These are phyloP conservation scores for Phragmites australis DNA, from an alignment of 176 grass and related monocot genomes.

Conservation along the genomic window DNA sequence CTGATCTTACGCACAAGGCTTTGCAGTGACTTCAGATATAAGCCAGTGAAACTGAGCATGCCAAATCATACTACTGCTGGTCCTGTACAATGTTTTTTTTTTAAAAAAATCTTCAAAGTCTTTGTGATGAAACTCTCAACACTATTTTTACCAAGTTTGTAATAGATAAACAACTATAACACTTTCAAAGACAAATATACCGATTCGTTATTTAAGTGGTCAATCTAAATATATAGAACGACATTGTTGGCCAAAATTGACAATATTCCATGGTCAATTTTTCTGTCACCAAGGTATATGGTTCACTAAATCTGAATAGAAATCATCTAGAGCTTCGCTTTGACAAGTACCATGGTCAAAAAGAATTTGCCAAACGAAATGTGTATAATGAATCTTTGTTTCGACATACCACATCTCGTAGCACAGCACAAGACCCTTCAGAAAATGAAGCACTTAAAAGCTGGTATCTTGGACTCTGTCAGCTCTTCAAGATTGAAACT, in stretches of 20 bases:
- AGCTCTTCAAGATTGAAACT: constrained; percentile 22
- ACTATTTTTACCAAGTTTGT: neutral
- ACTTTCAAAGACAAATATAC: neutral
- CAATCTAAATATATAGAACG: neutral
- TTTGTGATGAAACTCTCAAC: neutral
- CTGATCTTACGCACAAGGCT: neutral
- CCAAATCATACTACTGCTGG: neutral
- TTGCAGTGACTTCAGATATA: neutral
- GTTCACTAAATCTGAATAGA: neutral
- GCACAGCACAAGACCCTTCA: constrained; percentile 41
- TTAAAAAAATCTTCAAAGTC: neutral
- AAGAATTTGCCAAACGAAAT: constrained; percentile 7
- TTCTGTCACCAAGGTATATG: neutral
- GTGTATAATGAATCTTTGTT: constrained; percentile 26
- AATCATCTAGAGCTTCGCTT: neutral
- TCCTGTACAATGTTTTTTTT: neutral
- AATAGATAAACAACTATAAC: neutral
- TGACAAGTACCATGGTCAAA: neutral
- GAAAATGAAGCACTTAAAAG: constrained; percentile 37
- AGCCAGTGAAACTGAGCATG: neutral
- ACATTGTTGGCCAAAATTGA: neutral
- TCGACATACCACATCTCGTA: constrained; percentile 56
- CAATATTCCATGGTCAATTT: neutral
- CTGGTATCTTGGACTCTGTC: constrained; percentile 26
- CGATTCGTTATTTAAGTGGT: neutral